Base-by-base conservation (phyloP, 371 early-diverging fungal genomes). In the Caulochytrium protostelioides region DNA sequence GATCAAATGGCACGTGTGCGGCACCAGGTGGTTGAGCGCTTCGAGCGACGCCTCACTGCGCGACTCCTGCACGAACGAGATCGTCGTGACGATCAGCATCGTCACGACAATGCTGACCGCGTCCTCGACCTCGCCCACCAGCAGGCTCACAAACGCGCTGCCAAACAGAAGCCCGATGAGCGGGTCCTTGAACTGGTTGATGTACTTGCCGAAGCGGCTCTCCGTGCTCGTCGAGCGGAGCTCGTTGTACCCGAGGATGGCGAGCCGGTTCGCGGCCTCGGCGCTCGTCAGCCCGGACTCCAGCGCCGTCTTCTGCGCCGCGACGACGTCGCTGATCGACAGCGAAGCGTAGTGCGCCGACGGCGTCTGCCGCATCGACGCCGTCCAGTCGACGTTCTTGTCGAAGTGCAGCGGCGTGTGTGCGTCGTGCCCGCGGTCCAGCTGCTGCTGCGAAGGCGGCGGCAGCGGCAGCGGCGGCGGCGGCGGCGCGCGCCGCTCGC, bases 51-150 rank as follows among this genome's bases (percentile, higher is more conserved):
- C 71, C 46, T 83, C 83, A 4, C 82, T 79, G 24, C 74, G 62
- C 47, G 82, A 83, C 49, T 86, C 87, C 49, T 86, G 87, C 6
- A 82, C 72, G 52, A 86, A 83, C n/a, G n/a, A n/a, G n/a, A n/a
- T n/a, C n/a, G n/a, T 30, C 7, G 17, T 9, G 27, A 7, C 16
- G 22, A 34, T 35, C 32, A 31, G 17, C 14, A 26, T 28, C 21
- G 32, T 31, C 10, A 33, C 15, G 24, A 51, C 41, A 32, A 94
- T 90, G 47, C 81, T 81, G 43, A 90, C 62, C 13, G 92, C 95
- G 48, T 94, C 90, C 43, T 86, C 85, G 43, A 68, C 55, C 47
- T 91, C 79, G 7, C 86, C 85, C 59, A 91, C 66, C 19, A 82
- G 41, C 22, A 81, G 42, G 0, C 84, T 83, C 9, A 94, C 70